phyloP scores from a whole-genome alignment of 768 basidiomycete genomes.

The Butyriboletus loyo region DNA sequence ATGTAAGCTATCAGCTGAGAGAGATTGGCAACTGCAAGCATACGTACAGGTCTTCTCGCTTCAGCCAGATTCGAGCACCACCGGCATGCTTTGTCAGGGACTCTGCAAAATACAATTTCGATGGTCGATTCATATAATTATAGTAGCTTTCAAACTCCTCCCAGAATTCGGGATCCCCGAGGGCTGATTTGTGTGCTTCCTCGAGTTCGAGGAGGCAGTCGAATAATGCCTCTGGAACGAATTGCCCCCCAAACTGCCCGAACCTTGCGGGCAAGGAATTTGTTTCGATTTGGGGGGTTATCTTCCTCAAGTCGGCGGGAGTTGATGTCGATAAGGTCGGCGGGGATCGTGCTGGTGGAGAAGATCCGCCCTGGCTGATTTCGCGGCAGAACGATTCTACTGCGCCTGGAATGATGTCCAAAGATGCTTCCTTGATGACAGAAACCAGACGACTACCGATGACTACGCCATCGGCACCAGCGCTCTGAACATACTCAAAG shows the following conservation, averaged over 20 bases:
- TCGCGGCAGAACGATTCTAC: constrained; percentile 75
- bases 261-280: constrained; percentile 76
- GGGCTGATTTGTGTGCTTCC: constrained; percentile 82
- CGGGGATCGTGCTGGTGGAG: constrained; percentile 7
- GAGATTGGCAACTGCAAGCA: neutral
- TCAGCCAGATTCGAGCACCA: constrained; percentile 96
- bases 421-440: constrained; percentile 67
- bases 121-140: constrained; percentile 94
- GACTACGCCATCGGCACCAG: constrained; percentile 95
- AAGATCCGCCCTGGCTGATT: constrained; percentile 48
- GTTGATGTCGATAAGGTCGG: neutral
- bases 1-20: constrained; percentile 4
- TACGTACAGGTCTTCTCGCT: constrained; percentile 85
- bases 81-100: constrained; percentile 86
- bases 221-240: constrained; percentile 94
- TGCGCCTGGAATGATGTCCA: constrained; percentile 44
- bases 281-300: constrained; percentile 31
- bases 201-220: constrained; percentile 90
- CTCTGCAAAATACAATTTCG: constrained; percentile 87
- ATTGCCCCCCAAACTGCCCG: constrained; percentile 95
- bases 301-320: constrained; percentile 7
- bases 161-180: constrained; percentile 88
- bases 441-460: constrained; percentile 85
- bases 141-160: constrained; percentile 86
- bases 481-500: constrained; percentile 78